A percentile compares a stretch with the other conserved stretches of the same genome.
Evolutionary conservation across 768 basidiomycete genomes (phyloP).

Genomic region (Termitomyces eurrhizus): DNA sequence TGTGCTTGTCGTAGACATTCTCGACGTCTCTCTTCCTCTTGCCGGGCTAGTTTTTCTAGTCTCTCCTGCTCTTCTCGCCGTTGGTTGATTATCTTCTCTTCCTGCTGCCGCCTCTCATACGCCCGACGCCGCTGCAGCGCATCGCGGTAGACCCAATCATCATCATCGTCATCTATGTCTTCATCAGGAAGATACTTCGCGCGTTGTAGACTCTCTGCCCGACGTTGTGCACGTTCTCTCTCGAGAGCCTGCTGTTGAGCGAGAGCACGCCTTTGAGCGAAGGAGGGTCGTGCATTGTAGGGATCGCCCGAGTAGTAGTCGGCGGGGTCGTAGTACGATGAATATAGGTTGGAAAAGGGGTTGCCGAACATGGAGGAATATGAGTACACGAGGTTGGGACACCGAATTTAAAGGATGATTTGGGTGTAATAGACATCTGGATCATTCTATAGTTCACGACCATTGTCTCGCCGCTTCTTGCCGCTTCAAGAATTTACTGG

Average conservation of each 20-base stretch:
- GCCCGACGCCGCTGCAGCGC: slow-evolving; percentile 25
- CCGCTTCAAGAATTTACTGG: slow-evolving; percentile 9
- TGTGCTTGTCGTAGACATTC: slow-evolving; percentile 12
- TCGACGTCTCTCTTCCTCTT: slow-evolving; percentile 11
- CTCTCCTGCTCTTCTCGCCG: slow-evolving; percentile 13
- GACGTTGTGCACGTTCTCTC: slow-evolving; percentile 16
- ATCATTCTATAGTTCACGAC: neutral
- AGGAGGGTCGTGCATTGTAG: neutral
- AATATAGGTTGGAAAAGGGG: slow-evolving; percentile 18
- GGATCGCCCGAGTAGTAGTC: slow-evolving; percentile 1
- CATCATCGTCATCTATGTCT: slow-evolving; percentile 21
- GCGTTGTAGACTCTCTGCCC: slow-evolving; percentile 32
- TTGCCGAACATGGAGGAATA: slow-evolving; percentile 21
- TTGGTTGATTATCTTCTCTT: slow-evolving; percentile 12
- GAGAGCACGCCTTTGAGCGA: slow-evolving; percentile 14
- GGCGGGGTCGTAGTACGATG: slow-evolving; percentile 15
- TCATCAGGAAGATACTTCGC: slow-evolving; percentile 35
- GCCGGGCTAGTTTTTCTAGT: slow-evolving; percentile 8
- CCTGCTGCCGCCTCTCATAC: slow-evolving; percentile 22
- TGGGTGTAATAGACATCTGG: neutral
- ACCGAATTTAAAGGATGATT: neutral
- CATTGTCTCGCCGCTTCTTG: slow-evolving; percentile 1
- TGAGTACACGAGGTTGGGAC: neutral
- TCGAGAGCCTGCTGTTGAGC: slow-evolving; percentile 19
- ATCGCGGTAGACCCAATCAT: slow-evolving; percentile 31